Evolutionary conservation across 2,329 filamentous ascomycete species (phyloP), one percentile per base, ranked within the genome.

Genomic region (Claviceps purpurea): DNA sequence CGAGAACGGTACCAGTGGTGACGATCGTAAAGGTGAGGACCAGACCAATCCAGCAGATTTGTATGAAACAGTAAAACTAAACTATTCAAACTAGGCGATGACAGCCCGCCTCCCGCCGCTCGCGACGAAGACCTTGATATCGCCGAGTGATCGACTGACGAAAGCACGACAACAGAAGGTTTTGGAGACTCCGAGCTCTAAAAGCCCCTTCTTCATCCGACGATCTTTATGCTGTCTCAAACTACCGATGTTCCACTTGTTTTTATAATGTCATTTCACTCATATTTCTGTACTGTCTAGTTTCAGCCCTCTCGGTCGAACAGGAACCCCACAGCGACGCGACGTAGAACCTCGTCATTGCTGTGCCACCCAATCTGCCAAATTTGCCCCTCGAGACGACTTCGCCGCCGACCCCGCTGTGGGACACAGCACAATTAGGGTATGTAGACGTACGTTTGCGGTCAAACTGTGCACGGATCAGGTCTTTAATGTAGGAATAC

Each of bases 51-150:
- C 26, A 26, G 20, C 40, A 22, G 13, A 45, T 39, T 43, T 14
- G 6, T 2, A 13, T 26, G 16, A 3, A 11, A 4, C 14, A 14
- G 22, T 39, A 40, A 30, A 34, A 45, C 42, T 44, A 46, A 44
- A 38, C 18, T 0, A 14, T 26, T 4, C 40, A 1, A 20, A 16
- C 13, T 46, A 54, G 53, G 51, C 48, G 56, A 58, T 62, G 89
- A 94, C 60, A 88, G 87, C 62, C 85, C 88, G 59, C 81, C 87
- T 57, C 84, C 86, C 58, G 82, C 87, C 57, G 84, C 82, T 61
- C 89, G 54, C 42, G 54, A 95, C 64, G 93, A 98, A 68, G 93
- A 98, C 65, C 80, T 97, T 66, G 93, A 98, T 69, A 90, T 93
- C 65, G 91, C 90, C 63, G 93, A 97, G 73, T 84, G 74, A 63